Base-by-base conservation (phyloP, 2,329 filamentous ascomycete species). In the Elsinoe batatas region DNA sequence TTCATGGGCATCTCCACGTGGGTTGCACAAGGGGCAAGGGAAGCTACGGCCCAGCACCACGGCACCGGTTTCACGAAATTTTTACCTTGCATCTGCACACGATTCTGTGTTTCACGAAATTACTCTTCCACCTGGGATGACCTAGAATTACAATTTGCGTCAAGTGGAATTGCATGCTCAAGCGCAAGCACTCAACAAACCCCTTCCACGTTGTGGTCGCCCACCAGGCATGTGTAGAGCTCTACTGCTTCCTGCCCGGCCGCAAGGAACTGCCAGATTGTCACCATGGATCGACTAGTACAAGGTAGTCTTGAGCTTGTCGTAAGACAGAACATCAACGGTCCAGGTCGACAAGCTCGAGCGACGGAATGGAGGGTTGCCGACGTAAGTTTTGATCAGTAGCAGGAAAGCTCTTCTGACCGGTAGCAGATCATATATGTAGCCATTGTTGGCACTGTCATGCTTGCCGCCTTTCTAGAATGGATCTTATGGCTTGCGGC, bases 401-500 rank as follows among this genome's bases (percentile, higher is more conserved):
- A 12, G 7, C 7, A 32, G 12, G 22, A 15, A 11, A 2, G 3
- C 42, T 30, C 35, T 26, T 44, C 51, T 58, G 20, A 58, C 15
- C 3, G 11, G 51, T 26, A 13, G 40, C 64, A 97, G 88, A 90
- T 95, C 63, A 76, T 91, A 56, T 96, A 94, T 68, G 85, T 91
- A 7, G 75, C 83, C 56, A 85, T 96, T 61, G 79, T 96, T 35
- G 88, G 88, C 15, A 71, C 85, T 5, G 76, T 96, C 50, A 89
- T 96, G 83, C 64, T 93, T 20, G 87, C 87, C 58, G 91, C 91
- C 1, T 77, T 90, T 30, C 76, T 97, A 7, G 91, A 97, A 73
- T 97, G 93, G 90, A 83, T 95, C 58, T 79, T 97, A 12, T 96
- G 91, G 89, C 78, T 97, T 38, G 83, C 86, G n/a, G 90, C 91